Evolutionary conservation across 140 eudicot genomes (phyloP), one percentile per base, ranked within the genome.

Genomic region (Eryngium alpinum): DNA sequence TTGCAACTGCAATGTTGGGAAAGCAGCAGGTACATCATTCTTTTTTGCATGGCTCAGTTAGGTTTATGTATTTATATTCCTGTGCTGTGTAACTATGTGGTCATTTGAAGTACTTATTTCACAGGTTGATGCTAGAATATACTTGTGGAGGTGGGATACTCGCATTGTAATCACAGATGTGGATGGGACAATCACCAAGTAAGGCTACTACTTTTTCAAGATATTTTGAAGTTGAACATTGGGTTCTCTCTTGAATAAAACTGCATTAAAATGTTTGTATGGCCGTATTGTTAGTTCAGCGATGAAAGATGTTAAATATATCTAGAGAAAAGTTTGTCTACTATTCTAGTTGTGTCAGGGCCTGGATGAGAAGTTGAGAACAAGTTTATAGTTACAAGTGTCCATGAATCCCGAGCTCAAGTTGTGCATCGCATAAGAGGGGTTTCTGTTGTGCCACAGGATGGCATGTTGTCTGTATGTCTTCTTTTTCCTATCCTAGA

Each of bases 111-210:
- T 75, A 29, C 76, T 27, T 59, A 67, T 52, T n/a, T 80, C 82
- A 69, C 92, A 95, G 98, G 97, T 96, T 86, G 98, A 96, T 86
- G 99, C 99, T 51, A 88, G 92, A 82, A 91, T 96, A 75, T 96
- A 85, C 83, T 83, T 96, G 87, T 96, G 99, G 99, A 90, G 87
- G 82, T 96, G 98, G 98, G 91, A 96, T 80, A 80, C 94, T 43
- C 93, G 93, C 53, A 83, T 96, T 67, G 98, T 96, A 76, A 93
- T 96, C 83, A 91, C 99, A 43, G 99, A 95, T 77, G 99, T 95
- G 70, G 99, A 95, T 89, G 99, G 99, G 81, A 95, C 99, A 70
- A 95, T 95, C 81, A 93, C 99, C 69, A 88, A 91, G 96, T 91
- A 87, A 84, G 90, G 32, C 44, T 51, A 21, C 31, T 6, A 73